These are phyloP conservation scores for Ustanciosporium gigantosporum DNA, from an alignment of 1,284 basidiomycete species.

Conservation along the genomic window DNA sequence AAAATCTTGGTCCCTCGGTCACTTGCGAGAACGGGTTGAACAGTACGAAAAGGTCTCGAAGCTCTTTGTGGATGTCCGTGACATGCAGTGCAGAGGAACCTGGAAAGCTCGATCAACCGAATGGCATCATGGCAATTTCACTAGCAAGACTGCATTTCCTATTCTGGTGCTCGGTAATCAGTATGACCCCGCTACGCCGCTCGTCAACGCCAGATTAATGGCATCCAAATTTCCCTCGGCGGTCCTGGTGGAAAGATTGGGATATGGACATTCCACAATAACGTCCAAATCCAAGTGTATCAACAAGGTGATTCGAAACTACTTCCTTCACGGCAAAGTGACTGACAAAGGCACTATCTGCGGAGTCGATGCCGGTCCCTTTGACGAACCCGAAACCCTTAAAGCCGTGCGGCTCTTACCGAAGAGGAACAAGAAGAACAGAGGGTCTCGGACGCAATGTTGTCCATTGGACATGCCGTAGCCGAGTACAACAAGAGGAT, in stretches of 20 bases:
- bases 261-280: slow-evolving; percentile 44
- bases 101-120: slow-evolving; percentile 39
- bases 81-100: slow-evolving; percentile 17
- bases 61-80: slow-evolving; percentile 24
- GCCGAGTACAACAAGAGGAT: no score
- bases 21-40: slow-evolving; percentile 15
- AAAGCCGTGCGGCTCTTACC: no score
- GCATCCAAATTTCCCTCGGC: slow-evolving; percentile 27
- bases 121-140: slow-evolving; percentile 33
- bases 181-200: slow-evolving; percentile 46
- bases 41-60: slow-evolving; percentile 24
- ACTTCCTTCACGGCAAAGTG: slow-evolving; percentile 41
- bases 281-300: slow-evolving; percentile 37
- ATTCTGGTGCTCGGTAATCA: slow-evolving; percentile 42
- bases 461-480: no score
- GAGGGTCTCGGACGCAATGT: no score
- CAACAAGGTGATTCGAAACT: slow-evolving; percentile 34
- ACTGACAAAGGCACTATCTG: slow-evolving; percentile 32
- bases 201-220: slow-evolving; percentile 33
- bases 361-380: slow-evolving; percentile 22
- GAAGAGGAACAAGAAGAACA: no score
- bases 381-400: no score
- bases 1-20: slow-evolving; percentile 21
- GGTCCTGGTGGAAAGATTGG: slow-evolving; percentile 24
- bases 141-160: slow-evolving; percentile 35